Evolutionary conservation across 2,329 filamentous ascomycete genomes (phyloP), one percentile per base, ranked within the genome.

Genomic region (Tolypocladium guangdongense): DNA sequence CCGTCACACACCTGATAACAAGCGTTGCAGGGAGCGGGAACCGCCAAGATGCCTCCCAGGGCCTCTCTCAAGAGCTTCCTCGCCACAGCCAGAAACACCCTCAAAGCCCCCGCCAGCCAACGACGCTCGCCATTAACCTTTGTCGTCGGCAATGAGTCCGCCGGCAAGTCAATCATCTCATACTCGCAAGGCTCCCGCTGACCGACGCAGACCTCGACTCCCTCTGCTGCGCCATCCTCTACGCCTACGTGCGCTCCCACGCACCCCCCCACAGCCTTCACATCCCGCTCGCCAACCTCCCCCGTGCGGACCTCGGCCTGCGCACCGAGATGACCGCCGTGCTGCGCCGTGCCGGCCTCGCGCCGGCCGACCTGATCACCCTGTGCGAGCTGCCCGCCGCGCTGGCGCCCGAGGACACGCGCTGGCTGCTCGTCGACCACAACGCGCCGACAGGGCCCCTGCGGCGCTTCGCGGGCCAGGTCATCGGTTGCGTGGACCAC

Each of bases 341-440:
- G 3, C 78, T 91, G 39, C 70, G 71, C 35, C 73, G 78, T 55
- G 84, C 84, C 1, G 78, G 78, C 36, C 74, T 90, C 3, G 66
- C 73, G 2, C 68, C 77, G 2, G 71, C 72, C 7, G 83, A 90
- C 57, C 73, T 93, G 0, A 76, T 90, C 53, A 91, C 77, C 11
- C 66, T 81, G 16, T 74, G 72, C 4, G 74, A 77, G n/a, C 71
- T 80, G 0, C 73, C 74, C 1, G 68, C 64, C 41, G 64, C 2
- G 41, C 41, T 46, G 16, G 10, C 86, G 12, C 74, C 81, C 0
- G 73, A 78, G 30, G 77, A 81, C 48, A 85, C 86, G 1, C 74
- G 72, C 50, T 90, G 86, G 86, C 70, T 89, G 20, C 73, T 93
- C 1, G 87, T 93, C 4, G 88, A 93, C 69, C 89, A 93, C 73